phyloP scores from a whole-genome alignment of 768 basidiomycete genomes.

The Boletus sp. region DNA sequence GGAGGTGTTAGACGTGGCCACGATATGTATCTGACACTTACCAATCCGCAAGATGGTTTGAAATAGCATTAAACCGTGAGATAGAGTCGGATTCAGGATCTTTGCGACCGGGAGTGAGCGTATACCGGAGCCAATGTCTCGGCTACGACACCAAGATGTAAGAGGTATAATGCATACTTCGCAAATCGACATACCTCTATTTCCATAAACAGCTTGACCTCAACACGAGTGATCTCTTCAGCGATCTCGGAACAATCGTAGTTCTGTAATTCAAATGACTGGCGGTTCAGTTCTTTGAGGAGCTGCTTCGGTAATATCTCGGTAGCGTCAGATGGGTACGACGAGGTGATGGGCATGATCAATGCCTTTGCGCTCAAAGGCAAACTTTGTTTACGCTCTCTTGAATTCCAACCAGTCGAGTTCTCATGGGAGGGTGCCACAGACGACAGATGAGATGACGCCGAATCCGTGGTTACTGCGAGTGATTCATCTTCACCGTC shows the following conservation, averaged over 20 bases:
- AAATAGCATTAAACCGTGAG: conserved; percentile 65
- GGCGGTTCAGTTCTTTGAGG: conserved; percentile 57
- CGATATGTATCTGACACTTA: conserved; percentile 30
- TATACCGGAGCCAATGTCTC: conserved; percentile 82
- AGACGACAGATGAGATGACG: conserved; percentile 25
- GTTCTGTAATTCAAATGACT: conserved; percentile 54
- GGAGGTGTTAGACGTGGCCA: conserved; percentile 1
- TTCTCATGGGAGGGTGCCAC: conserved; percentile 20
- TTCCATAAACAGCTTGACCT: conserved; percentile 62
- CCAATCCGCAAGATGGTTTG: conserved; percentile 86
- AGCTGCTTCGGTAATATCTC: conserved; percentile 53
- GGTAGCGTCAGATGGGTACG: conserved; percentile 28
- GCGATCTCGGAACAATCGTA: conserved; percentile 69
- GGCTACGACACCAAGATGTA: conserved; percentile 47
- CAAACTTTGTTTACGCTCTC: conserved; percentile 70
- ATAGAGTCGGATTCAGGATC: conserved; percentile 66
- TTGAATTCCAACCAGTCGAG: conserved; percentile 27
- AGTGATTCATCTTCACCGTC: conserved; percentile 50
- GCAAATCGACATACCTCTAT: conserved; percentile 58
- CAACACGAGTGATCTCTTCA: conserved; percentile 78
- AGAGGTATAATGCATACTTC: neutral
- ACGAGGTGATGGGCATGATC: conserved; percentile 33
- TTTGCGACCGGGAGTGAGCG: conserved; percentile 65
- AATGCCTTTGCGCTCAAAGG: conserved; percentile 49
- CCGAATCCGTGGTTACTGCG: conserved; percentile 31